Percentiles rank a stretch among this genome's conserved stretches.
Conservation (phyloP, 140 eudicot species). For the Ambrosia hybrid region DNA sequence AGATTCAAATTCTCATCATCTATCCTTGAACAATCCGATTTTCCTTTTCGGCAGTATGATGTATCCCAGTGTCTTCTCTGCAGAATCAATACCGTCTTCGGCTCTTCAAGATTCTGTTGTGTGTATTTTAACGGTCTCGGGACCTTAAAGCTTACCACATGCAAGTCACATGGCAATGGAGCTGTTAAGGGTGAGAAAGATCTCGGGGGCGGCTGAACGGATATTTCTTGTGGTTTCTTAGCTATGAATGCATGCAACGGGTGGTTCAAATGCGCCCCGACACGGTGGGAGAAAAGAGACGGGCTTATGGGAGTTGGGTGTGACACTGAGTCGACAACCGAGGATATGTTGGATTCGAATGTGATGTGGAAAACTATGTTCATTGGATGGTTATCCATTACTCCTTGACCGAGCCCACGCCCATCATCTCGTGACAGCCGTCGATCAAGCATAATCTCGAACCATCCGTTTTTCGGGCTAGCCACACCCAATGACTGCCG, state of each 20-base stretch:
- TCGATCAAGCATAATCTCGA: constrained; percentile 94
- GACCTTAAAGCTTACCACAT: constrained; percentile 76
- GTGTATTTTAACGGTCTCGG: constrained; percentile 71
- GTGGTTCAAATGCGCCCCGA: constrained; percentile 84
- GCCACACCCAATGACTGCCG: constrained; percentile 90
- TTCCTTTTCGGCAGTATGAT: constrained; percentile 73
- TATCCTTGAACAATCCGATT: constrained; percentile 60
- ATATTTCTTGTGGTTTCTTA: constrained; percentile 62
- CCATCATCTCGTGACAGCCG: constrained; percentile 84
- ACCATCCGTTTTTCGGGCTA: constrained; percentile 79
- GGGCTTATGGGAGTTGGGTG: constrained; percentile 61
- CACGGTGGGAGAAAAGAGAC: constrained; percentile 81
- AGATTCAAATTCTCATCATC: constrained; percentile 66
- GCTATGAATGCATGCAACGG: constrained; percentile 74
- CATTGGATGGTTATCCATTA: constrained; percentile 82
- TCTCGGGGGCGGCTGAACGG: constrained; percentile 83
- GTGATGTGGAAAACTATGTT: constrained; percentile 72
- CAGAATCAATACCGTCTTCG: constrained; percentile 51
- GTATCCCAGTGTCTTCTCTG: constrained; percentile 83
- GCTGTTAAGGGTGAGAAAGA: constrained; percentile 79
- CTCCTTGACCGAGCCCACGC: constrained; percentile 98
- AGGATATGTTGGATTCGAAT: constrained; percentile 71
- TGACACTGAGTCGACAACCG: constrained; percentile 33
- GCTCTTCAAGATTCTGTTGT: constrained; percentile 60
- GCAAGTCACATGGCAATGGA: constrained; percentile 87